Percentiles rank a stretch among this genome's conserved stretches.
Conservation (phyloP, 2,329 filamentous ascomycete genomes). For the Diaporthe sp. region DNA sequence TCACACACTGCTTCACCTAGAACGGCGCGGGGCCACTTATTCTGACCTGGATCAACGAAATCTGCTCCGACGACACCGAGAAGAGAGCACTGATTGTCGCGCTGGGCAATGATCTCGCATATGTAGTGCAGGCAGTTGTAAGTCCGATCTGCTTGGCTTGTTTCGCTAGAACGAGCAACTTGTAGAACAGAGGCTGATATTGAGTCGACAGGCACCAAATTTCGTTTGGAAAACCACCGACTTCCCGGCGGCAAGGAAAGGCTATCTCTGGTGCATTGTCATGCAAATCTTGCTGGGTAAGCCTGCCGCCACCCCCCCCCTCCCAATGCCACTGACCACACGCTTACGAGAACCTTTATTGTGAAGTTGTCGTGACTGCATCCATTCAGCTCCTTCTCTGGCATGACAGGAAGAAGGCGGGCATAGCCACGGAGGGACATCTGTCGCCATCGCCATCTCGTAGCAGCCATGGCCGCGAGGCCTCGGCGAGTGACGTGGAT, state of each 20-base stretch:
- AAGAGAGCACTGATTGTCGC: conserved; percentile 51
- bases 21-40: conserved; percentile 54
- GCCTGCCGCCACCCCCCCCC: conserved; percentile 27
- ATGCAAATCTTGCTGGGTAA: conserved; percentile 52
- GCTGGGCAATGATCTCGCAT: conserved; percentile 50
- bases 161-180: background rate
- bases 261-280: conserved; percentile 53
- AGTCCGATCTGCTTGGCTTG: conserved; percentile 15
- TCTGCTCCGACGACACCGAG: conserved; percentile 49
- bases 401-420: conserved; percentile 43
- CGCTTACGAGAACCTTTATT: background rate
- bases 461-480: background rate
- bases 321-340: background rate
- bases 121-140: conserved; percentile 52
- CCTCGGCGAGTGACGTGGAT: background rate
- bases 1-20: conserved; percentile 38
- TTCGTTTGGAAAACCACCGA: conserved; percentile 58
- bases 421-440: background rate
- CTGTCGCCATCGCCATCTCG: background rate
- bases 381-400: conserved; percentile 49
- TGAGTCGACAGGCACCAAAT: conserved; percentile 49
- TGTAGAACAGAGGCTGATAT: background rate
- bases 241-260: conserved; percentile 53
- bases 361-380: conserved; percentile 46
- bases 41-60: conserved; percentile 53